Evolutionary conservation across 2,329 filamentous ascomycete genomes (phyloP).

Genomic region (Byssothecium circinans): DNA sequence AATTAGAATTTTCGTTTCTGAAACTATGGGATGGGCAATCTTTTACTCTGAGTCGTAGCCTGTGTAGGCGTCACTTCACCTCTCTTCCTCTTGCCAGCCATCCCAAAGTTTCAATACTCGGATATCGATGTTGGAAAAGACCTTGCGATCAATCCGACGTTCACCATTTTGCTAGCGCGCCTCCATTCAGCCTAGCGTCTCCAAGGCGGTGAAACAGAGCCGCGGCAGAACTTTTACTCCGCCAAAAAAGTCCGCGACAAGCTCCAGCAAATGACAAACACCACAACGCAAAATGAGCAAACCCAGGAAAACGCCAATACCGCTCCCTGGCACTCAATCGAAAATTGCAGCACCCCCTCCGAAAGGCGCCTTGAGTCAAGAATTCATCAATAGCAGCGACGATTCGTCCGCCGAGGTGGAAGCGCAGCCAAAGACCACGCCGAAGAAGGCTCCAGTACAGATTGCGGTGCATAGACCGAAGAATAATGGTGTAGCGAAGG

Average conservation of each 20-base stretch:
- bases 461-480: slow-evolving; percentile 35
- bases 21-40: not conserved
- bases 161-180: slow-evolving; percentile 21
- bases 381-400: slow-evolving; percentile 39
- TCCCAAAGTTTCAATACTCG: slow-evolving; percentile 9
- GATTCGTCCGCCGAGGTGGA: slow-evolving; percentile 29
- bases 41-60: slow-evolving; percentile 13
- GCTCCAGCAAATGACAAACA: slow-evolving; percentile 9
- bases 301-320: slow-evolving; percentile 38
- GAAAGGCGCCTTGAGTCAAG: slow-evolving; percentile 38
- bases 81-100: slow-evolving; percentile 39
- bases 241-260: slow-evolving; percentile 34
- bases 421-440: slow-evolving; percentile 14
- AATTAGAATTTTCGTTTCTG: not conserved
- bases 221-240: slow-evolving; percentile 22
- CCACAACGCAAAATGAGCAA: slow-evolving; percentile 34
- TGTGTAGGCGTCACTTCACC: slow-evolving; percentile 6
- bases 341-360: slow-evolving; percentile 26
- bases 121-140: slow-evolving; percentile 1
- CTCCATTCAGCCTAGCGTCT: slow-evolving; percentile 15
- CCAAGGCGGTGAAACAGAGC: slow-evolving; percentile 10
- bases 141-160: slow-evolving; percentile 7
- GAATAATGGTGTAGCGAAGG: slow-evolving; percentile 25
- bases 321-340: slow-evolving; percentile 32
- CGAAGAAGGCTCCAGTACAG: slow-evolving; percentile 25